Evolutionary conservation across 495 filamentous ascomycete species (phyloP).

Genomic region (Hyaloscypha variabilis): DNA sequence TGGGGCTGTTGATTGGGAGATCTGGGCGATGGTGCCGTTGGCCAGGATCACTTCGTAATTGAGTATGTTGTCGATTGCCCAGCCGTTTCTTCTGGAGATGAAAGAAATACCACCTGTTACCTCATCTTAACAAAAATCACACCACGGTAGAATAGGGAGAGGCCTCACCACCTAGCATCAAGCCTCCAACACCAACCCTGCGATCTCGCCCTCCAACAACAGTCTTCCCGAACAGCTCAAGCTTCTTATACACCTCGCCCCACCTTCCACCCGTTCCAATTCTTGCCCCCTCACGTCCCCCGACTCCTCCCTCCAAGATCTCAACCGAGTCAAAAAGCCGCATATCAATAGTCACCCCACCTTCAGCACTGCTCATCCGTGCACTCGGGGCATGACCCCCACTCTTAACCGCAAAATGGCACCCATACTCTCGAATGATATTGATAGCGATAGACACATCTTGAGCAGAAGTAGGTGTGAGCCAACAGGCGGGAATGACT

Average conservation of each 20-base stretch:
- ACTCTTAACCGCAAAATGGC: constrained; percentile 49
- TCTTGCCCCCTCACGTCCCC: constrained; percentile 45
- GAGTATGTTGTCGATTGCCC: constrained; percentile 48
- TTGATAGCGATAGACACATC: constrained; percentile 44
- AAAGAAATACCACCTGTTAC: constrained; percentile 39
- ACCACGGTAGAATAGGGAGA: no score
- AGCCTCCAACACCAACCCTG: constrained; percentile 27
- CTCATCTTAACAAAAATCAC: not conserved
- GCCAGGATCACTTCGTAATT: constrained; percentile 55
- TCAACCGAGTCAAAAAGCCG: constrained; percentile 42
- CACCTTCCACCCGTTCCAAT: constrained; percentile 35
- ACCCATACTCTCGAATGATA: constrained; percentile 32
- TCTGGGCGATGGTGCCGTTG: constrained; percentile 46
- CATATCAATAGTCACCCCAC: constrained; percentile 59
- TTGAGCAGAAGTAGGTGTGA: constrained; percentile 37
- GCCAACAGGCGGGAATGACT: constrained; percentile 40
- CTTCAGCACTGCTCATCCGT: constrained; percentile 46
- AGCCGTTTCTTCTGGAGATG: constrained; percentile 42
- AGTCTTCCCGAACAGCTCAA: constrained; percentile 47
- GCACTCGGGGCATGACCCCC: constrained; percentile 51
- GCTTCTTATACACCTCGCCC: constrained; percentile 51
- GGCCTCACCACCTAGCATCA: constrained; percentile 31
- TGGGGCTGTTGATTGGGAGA: constrained; percentile 29
- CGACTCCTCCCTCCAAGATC: constrained; percentile 36
- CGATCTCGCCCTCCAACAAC: constrained; percentile 41